A percentile compares a stretch with the other conserved stretches of the same genome.
Evolutionary conservation across 1,139 yeast genomes (phyloP).

Genomic region (Magnusiomyces fungicola): DNA sequence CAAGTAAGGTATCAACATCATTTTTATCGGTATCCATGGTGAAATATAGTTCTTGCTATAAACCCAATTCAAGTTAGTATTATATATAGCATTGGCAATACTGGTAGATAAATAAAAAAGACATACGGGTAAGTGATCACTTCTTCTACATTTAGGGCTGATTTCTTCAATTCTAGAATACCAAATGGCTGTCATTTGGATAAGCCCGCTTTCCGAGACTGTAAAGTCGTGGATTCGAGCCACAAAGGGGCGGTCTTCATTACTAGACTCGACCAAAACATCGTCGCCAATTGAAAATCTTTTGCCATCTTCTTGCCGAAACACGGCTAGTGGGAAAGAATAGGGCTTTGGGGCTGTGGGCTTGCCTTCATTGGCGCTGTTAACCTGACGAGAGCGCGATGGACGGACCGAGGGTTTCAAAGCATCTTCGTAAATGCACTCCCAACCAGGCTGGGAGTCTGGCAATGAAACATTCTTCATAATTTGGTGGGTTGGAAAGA

Average conservation of each 20-base stretch:
- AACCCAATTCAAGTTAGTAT: neutral
- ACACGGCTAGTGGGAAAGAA: conserved; percentile 16
- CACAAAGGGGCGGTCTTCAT: conserved; percentile 17
- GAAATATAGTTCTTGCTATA: conserved; percentile 17
- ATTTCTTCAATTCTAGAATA: conserved; percentile 16
- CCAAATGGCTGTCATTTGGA: conserved; percentile 20
- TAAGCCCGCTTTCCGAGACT: conserved; percentile 16
- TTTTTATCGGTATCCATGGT: conserved; percentile 20
- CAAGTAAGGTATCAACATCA: conserved; percentile 18
- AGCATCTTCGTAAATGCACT: too few relatives aligned
- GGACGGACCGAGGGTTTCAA: too few relatives aligned
- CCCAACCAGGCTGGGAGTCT: too few relatives aligned
- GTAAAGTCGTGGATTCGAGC: conserved; percentile 20
- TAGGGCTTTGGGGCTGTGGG: neutral
- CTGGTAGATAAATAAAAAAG: neutral
- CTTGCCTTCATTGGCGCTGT: too few relatives aligned
- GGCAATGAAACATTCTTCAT: too few relatives aligned
- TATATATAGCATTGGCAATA: neutral
- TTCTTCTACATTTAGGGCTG: neutral
- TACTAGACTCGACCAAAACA: conserved; percentile 18
- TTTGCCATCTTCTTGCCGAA: conserved; percentile 15
- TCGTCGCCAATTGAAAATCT: conserved; percentile 21
- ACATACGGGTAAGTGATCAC: conserved; percentile 7
- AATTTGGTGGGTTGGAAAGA: too few relatives aligned
- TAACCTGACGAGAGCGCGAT: too few relatives aligned